Base-by-base conservation (phyloP, 129 eudicot species). In the Erigeron canadensis region DNA sequence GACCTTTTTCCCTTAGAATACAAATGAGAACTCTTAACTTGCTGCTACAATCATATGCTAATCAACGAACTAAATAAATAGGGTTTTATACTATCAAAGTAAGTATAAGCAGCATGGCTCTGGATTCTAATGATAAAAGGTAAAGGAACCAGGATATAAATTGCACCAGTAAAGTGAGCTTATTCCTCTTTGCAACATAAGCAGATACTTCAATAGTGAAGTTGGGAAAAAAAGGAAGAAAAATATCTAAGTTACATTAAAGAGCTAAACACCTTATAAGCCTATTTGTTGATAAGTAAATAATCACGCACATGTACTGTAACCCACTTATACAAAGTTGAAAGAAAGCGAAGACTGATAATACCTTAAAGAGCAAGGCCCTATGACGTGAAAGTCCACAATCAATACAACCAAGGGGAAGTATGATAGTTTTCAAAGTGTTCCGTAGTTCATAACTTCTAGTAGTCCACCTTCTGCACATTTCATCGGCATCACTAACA, bases 321-420 rank as follows among this genome's bases (percentile, higher is more conserved):
- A 64, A 67, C 17, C 45, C 60, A 47, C 23, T 68, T 5, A 19
- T 45, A 68, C 34, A 67, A 58, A 63, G 10, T n/a, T 47, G 54
- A 69, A 50, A 80, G 66, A 53, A 69, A 56, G 58, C 59, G 5
- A 64, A 57, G 17, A 47, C 46, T 56, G 57, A 70, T 61, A 65
- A 71, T 76, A 94, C 98, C 98, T 93, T 94, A 77, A 94, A 94
- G 50, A 89, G 90, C 72, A 89, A 84, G 74, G 98, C 97, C 76
- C 98, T 83, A 74, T 94, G 98, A 21, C 98, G 96, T 15, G 98
- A 94, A 81, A 87, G 98, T 41, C 98, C 98, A 84, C 88, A 79
- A 65, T 89, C 92, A 71, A 93, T 90, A 74, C 78, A 77, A 40
- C 98, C 98, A 73, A 93, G 91, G 61, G 98, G 98, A 82, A 93